Base-by-base conservation (phyloP, 148 eudicot species). In the Chenopodium berlandieri region DNA sequence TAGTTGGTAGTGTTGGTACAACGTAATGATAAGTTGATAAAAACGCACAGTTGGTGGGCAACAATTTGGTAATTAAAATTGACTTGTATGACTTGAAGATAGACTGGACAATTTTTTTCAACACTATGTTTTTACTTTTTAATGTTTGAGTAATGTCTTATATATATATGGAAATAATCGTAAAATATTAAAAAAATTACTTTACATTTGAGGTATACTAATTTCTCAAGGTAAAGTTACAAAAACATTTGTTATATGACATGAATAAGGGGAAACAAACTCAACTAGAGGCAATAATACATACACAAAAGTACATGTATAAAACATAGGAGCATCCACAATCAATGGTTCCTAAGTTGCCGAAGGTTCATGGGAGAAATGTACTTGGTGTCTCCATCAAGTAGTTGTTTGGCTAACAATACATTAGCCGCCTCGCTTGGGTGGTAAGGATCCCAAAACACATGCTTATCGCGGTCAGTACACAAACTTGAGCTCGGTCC, bases 391-490 rank as follows among this genome's bases (percentile, higher is more conserved):
- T 86, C 92, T 32, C 99, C 98, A 47, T 89, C 88, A 11, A 90
- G 73, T 68, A 96, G 82, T 73, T 91, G 95, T 32, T 91, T 90
- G 40, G 99, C 94, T 54, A 94, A 81, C 52, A 96, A 79, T 22
- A 92, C 2, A 52, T 94, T 96, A 50, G 99, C 95, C 74, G 99
- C 99, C 81, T 96, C 86, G 56, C 99, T 96, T 4, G 99, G 99
- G 84, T 96, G 99, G 82, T 96, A 96, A 75, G 98, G 97, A 80
- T 96, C 99, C 99, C 99, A 96, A 72, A 96, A 96, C 13, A 96
- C 95, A 54, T 96, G 97, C 78, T 91, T 96, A 75, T 87, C 89
- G 0, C 97, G 87, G 80, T 96, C 98, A 23, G 86, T 58, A 77
- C 99, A 96, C 87, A 96, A 52, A 66, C 89, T 94, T n/a, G 99